These are phyloP conservation scores for Takashimella koratensis DNA, from an alignment of 1,284 basidiomycete species.

Conservation along the genomic window DNA sequence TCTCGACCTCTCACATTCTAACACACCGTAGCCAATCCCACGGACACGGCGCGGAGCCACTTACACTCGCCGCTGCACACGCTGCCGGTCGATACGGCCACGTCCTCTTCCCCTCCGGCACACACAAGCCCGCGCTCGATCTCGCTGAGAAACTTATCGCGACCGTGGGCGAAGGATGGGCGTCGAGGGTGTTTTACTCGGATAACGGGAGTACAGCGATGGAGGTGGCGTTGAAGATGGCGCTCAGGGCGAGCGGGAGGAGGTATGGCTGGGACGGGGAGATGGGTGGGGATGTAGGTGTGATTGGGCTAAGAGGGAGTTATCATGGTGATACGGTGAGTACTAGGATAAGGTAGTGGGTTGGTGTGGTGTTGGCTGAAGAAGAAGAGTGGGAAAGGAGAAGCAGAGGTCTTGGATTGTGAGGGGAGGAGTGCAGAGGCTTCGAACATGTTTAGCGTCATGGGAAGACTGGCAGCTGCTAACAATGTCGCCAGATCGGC, in stretches of 20 bases:
- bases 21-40: conserved; percentile 60
- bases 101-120: conserved; percentile 89
- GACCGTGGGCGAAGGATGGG: conserved; percentile 72
- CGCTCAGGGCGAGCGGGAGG: conserved; percentile 66
- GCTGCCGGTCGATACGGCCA: conserved; percentile 94
- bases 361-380: not conserved
- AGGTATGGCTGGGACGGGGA: conserved; percentile 51
- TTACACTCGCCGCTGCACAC: conserved; percentile 79
- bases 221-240: conserved; percentile 97
- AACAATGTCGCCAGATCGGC: conserved; percentile 59
- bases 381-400: not conserved
- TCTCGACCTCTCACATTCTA: no score
- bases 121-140: conserved; percentile 74
- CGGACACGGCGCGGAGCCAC: conserved; percentile 73
- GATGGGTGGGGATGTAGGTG: conserved; percentile 57
- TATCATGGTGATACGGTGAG: conserved; percentile 89
- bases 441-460: not conserved
- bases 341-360: no score
- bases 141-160: conserved; percentile 42
- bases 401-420: no score
- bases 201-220: conserved; percentile 95
- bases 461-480: no score
- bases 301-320: conserved; percentile 85
- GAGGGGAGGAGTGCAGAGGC: no score
- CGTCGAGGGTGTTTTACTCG: conserved; percentile 82